These are phyloP conservation scores for Onygenales sp. DNA, from an alignment of 2,329 filamentous ascomycete genomes.

Conservation along the genomic window DNA sequence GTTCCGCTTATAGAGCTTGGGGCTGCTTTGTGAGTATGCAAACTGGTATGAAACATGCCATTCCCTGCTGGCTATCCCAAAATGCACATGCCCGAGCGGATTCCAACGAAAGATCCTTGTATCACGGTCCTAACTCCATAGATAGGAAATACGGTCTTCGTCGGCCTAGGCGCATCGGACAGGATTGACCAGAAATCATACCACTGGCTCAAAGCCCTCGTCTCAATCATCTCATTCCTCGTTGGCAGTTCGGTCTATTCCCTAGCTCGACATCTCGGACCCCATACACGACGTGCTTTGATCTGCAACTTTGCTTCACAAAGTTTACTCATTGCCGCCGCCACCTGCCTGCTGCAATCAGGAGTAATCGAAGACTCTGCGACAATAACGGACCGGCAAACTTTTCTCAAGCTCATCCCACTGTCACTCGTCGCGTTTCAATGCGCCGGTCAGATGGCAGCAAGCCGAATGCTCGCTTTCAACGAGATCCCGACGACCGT, in stretches of 20 bases:
- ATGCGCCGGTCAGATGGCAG: conserved; percentile 34
- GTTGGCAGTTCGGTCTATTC: conserved; percentile 33
- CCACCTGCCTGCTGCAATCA: conserved; percentile 30
- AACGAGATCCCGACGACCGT: conserved; percentile 39
- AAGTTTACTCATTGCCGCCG: conserved; percentile 27
- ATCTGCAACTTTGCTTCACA: conserved; percentile 34
- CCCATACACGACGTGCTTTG: conserved; percentile 26
- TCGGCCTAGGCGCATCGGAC: conserved; percentile 34
- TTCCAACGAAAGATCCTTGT: no score
- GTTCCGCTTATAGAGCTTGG: conserved; percentile 38
- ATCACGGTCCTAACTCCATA: not conserved
- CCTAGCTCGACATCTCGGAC: conserved; percentile 26
- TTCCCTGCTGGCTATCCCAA: conserved; percentile 1
- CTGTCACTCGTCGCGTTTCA: conserved; percentile 36
- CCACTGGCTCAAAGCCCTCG: conserved; percentile 36
- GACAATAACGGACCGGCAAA: not conserved
- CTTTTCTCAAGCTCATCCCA: conserved; percentile 33
- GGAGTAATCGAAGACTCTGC: conserved; percentile 27
- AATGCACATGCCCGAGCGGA: not conserved
- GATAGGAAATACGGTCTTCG: conserved; percentile 38
- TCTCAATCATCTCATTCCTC: conserved; percentile 34
- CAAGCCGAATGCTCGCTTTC: conserved; percentile 31
- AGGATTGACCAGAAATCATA: conserved; percentile 29
- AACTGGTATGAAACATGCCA: conserved; percentile 26
- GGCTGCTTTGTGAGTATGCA: conserved; percentile 40